Percentiles rank a stretch among this genome's conserved stretches.
Conservation (phyloP, 192 early-diverging fungal species). For the Chytriomyces sp. region DNA sequence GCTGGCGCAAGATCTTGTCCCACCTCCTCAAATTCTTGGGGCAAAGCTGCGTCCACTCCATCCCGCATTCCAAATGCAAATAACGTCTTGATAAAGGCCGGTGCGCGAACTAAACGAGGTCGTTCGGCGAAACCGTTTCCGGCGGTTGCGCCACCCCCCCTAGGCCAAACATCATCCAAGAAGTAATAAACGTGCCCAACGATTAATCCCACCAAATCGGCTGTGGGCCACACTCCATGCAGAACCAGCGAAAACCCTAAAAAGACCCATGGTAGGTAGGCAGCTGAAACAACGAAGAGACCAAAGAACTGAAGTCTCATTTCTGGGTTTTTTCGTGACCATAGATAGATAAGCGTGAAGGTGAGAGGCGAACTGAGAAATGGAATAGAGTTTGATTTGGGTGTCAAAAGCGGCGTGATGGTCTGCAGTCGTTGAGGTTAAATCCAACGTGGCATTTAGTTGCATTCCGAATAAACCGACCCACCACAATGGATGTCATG, state of each 20-base stretch:
- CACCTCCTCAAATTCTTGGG: neutral
- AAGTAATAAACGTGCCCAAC: constrained; percentile 96
- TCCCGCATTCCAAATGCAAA: neutral
- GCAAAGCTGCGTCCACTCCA: constrained; percentile 6
- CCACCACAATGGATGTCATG: constrained; percentile 60
- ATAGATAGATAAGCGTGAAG: constrained; percentile 90
- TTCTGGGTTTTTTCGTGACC: constrained; percentile 95
- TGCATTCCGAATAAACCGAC: constrained; percentile 16
- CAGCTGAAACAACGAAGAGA: constrained; percentile 87
- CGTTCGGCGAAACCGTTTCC: constrained; percentile 14
- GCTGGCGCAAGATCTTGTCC: neutral
- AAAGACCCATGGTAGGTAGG: constrained; percentile 90
- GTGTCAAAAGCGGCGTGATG: constrained; percentile 43
- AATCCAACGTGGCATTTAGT: neutral
- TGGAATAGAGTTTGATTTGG: constrained; percentile 54
- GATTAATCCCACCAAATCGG: constrained; percentile 81
- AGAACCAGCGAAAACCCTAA: constrained; percentile 86
- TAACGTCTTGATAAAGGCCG: constrained; percentile 26
- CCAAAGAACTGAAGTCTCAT: constrained; percentile 88
- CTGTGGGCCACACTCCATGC: constrained; percentile 74
- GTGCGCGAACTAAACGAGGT: constrained; percentile 33
- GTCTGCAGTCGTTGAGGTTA: constrained; percentile 16
- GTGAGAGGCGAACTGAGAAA: constrained; percentile 85
- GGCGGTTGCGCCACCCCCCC: constrained; percentile 30
- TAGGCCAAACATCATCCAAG: constrained; percentile 92